A percentile compares a stretch with the other conserved stretches of the same genome.
Conservation (phyloP, 78 protist species). For the Paratrimastix pyriformis region DNA sequence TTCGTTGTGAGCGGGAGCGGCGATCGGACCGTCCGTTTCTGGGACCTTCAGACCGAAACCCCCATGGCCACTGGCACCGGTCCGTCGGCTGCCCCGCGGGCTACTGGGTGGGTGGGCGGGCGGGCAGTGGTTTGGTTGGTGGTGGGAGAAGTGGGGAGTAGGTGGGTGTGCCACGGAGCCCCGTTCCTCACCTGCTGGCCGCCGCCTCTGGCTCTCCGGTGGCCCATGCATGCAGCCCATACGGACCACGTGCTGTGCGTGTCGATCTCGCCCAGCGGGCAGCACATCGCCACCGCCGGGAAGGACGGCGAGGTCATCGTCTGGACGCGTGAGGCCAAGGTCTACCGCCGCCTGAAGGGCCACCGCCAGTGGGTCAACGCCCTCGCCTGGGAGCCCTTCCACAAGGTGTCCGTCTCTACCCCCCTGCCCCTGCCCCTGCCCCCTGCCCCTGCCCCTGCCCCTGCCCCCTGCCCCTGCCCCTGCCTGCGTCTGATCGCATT, state of each 20-base stretch:
- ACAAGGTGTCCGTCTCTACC: conserved; percentile 8
- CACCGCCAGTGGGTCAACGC: conserved; percentile 62
- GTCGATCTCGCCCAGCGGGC: conserved; percentile 82
- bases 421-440: not conserved
- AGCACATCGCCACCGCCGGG: conserved; percentile 72
- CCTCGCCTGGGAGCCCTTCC: conserved; percentile 91
- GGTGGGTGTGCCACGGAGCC: no score
- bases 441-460: no score
- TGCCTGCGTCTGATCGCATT: conserved; percentile 8
- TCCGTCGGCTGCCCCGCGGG: no score
- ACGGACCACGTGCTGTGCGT: conserved; percentile 72
- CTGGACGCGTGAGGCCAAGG: conserved; percentile 48
- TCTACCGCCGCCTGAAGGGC: conserved; percentile 27
- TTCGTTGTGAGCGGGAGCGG: conserved; percentile 59
- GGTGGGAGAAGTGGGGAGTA: no score
- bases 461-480: no score
- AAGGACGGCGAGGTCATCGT: conserved; percentile 56
- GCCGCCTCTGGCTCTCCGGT: no score
- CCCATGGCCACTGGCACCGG: conserved; percentile 44
- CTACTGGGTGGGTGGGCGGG: no score
- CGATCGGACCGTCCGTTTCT: conserved; percentile 68
- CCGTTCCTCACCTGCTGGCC: no score
- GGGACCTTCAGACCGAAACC: conserved; percentile 80
- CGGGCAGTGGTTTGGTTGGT: no score
- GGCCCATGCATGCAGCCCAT: conserved; percentile 68